Conservation (phyloP, 139 green algal species). For the Trebouxia sp. region DNA sequence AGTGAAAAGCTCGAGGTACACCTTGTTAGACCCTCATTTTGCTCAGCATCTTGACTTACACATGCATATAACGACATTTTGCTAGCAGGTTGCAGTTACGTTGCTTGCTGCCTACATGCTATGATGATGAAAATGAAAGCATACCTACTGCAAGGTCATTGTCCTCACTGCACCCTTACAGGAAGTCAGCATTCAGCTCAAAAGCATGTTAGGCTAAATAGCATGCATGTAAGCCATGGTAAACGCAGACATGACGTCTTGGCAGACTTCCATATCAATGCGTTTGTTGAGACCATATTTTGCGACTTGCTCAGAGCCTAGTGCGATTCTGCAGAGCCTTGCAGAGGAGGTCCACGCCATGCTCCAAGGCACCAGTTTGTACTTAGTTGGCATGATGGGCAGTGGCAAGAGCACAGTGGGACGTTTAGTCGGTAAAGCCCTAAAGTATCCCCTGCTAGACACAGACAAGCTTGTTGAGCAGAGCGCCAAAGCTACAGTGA, state of each 20-base stretch:
- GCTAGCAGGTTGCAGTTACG: too few species aligned
- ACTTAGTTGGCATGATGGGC: slow-evolving; percentile 93
- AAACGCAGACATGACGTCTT: too few species aligned
- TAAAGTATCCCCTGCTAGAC: slow-evolving; percentile 87
- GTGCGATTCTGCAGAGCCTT: slow-evolving; percentile 43
- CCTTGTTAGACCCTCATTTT: not conserved
- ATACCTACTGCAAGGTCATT: too few species aligned
- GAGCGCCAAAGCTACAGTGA: slow-evolving; percentile 57
- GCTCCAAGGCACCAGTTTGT: slow-evolving; percentile 79
- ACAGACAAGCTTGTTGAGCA: slow-evolving; percentile 79
- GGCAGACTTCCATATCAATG: not conserved
- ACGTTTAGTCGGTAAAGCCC: slow-evolving; percentile 44
- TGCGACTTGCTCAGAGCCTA: not conserved
- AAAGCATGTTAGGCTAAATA: too few species aligned
- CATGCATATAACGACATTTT: too few species aligned
- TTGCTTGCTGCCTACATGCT: too few species aligned
- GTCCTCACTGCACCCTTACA: too few species aligned
- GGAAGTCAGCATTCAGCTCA: too few species aligned
- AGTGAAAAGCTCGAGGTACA: not conserved
- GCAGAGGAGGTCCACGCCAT: slow-evolving; percentile 52
- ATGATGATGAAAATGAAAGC: too few species aligned
- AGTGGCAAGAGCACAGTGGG: slow-evolving; percentile 41
- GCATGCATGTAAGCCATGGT: too few species aligned
- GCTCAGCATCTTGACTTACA: not conserved
- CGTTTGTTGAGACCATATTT: not conserved